Percentiles rank a stretch among this genome's conserved stretches.
Conservation (phyloP, 1,139 yeast species). For the Pichia sp. region DNA sequence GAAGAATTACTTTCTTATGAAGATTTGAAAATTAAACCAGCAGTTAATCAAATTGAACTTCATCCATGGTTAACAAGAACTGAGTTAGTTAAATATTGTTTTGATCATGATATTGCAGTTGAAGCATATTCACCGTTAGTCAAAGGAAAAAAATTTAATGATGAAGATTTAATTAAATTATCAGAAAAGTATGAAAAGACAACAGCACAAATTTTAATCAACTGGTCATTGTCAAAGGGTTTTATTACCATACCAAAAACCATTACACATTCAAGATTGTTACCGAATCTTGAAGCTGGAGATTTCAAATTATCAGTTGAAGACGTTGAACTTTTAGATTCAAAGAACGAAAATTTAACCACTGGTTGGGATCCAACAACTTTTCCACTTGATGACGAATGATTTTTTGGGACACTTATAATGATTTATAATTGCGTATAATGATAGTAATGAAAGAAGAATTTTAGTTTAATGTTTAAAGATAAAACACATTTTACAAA, state of each 20-base stretch:
- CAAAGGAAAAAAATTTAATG: conserved; percentile 41
- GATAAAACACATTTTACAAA: too few species aligned
- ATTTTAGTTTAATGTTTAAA: too few species aligned
- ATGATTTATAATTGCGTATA: neutral
- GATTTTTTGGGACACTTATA: neutral
- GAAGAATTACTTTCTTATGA: conserved; percentile 34
- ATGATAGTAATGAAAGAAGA: neutral
- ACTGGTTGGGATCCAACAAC: conserved; percentile 31
- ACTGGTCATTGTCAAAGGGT: conserved; percentile 47
- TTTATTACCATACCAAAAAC: conserved; percentile 65
- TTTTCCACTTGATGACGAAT: conserved; percentile 21
- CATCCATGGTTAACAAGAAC: conserved; percentile 44
- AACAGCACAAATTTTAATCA: conserved; percentile 39
- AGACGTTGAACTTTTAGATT: conserved; percentile 25
- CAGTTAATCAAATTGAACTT: conserved; percentile 46
- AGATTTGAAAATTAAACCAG: conserved; percentile 38
- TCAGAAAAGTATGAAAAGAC: conserved; percentile 35
- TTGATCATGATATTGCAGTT: conserved; percentile 32
- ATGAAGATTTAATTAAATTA: conserved; percentile 39
- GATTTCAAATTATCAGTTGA: conserved; percentile 35
- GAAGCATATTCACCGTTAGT: conserved; percentile 60
- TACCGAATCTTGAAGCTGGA: conserved; percentile 30
- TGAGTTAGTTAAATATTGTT: conserved; percentile 34
- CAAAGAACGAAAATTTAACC: conserved; percentile 18
- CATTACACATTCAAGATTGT: conserved; percentile 44